Evolutionary conservation across 129 eudicot species (phyloP).

Genomic region (Artemisia annua): DNA sequence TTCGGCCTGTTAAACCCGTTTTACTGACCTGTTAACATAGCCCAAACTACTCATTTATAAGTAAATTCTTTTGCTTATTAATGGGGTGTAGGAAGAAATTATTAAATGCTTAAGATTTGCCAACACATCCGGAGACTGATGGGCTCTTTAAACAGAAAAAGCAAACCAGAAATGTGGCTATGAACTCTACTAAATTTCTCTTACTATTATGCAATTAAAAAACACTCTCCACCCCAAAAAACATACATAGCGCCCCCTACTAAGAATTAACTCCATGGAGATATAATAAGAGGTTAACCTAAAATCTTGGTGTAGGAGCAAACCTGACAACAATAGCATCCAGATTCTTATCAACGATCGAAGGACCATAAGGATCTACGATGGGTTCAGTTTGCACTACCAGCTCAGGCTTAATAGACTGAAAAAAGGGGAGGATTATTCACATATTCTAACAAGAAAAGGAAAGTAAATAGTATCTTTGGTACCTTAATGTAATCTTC

Average conservation of each 20-base stretch:
- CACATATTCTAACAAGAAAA: not conserved
- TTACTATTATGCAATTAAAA: not conserved
- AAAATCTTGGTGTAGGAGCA: slow-evolving; percentile 15
- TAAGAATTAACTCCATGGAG: not conserved
- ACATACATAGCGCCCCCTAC: too few species aligned
- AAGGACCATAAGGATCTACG: slow-evolving; percentile 91
- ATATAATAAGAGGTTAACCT: slow-evolving; percentile 8
- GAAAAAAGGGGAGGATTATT: slow-evolving; percentile 18
- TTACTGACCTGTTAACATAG: too few species aligned
- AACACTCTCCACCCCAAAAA: not conserved
- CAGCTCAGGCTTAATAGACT: slow-evolving; percentile 88
- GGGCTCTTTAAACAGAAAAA: not conserved
- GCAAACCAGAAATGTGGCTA: slow-evolving; percentile 5
- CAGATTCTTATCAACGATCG: slow-evolving; percentile 73
- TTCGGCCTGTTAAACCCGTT: too few species aligned
- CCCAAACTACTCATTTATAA: slow-evolving; percentile 1
- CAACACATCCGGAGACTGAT: not conserved
- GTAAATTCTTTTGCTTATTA: not conserved
- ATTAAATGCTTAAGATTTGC: not conserved
- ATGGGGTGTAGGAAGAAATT: not conserved
- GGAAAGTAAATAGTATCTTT: not conserved
- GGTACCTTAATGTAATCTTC: slow-evolving; percentile 76
- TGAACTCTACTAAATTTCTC: not conserved
- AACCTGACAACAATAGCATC: slow-evolving; percentile 98
- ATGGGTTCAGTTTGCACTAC: slow-evolving; percentile 85